Base-by-base conservation (phyloP, 106 monocot genomes). In the Platanthera guangdongensis region DNA sequence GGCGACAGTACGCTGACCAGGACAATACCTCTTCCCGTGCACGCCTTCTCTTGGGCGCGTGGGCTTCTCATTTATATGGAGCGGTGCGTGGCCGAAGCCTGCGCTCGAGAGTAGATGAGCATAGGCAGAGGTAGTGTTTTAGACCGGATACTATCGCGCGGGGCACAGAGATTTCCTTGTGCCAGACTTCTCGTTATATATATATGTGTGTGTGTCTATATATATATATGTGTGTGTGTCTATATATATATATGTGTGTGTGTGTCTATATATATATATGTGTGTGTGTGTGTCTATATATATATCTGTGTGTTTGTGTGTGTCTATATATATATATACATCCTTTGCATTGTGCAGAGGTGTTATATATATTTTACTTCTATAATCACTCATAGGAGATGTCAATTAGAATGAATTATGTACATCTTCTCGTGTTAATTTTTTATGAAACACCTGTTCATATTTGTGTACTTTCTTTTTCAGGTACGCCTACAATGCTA, bases 401-500 rank as follows among this genome's bases (percentile, higher is more conserved):
- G 11, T 21, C 59, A 3, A 59, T 30, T 32, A 65, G 65, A 65
- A 32, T 32, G 10, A 30, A 11, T 65, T 32, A 32, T 25, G 1
- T 32, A 65, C 10, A 32, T 65, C 32, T 9, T 65, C 12, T 30
- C 3, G 28, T 28, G 21, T 51, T 25, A 49, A 6, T 32, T 65
- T n/a, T 11, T 73, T 48, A 7, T 70, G n/a, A 70, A 47, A 48
- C 11, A 11, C 25, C 47, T 19, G 22, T 47, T 32, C 9, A 74
- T 78, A 50, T 52, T 39, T 39, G 39, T 65, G 2, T 74, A 68
- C 67, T 73, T 39, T 49, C 70, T 63, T 75, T 69, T 69, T 49
- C 91, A 97, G 97, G 68, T 97, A 97, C 72, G 86, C 90, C 1
- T 83, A 83, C 57, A 91, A 94, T 82, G 87, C 89, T 68, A 80